These are phyloP conservation scores for Spizellomyces sp. DNA, from an alignment of 192 early-diverging fungal species.

Conservation along the genomic window DNA sequence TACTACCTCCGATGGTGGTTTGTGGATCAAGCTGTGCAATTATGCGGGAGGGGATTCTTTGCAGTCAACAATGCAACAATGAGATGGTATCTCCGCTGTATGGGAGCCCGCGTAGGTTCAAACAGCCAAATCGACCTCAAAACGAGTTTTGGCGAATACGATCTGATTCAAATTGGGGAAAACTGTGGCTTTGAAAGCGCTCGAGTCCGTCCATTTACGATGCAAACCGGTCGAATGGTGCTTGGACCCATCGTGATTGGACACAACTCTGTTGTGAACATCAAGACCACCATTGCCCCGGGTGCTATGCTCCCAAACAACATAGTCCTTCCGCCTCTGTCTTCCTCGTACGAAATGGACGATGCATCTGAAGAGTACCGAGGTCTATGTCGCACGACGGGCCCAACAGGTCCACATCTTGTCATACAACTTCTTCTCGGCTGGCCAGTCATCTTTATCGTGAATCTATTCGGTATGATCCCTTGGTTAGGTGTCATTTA, in stretches of 20 bases:
- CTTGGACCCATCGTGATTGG: conserved; percentile 45
- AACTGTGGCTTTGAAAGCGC: conserved; percentile 36
- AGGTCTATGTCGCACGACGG: no score
- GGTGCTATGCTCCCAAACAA: conserved; percentile 40
- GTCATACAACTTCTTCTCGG: no score
- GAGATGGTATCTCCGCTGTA: no score
- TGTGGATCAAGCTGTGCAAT: no score
- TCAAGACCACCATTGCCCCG: conserved; percentile 37
- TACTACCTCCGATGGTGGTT: no score
- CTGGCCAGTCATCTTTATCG: no score
- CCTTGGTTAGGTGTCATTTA: no score
- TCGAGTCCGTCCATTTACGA: conserved; percentile 37
- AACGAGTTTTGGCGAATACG: conserved; percentile 45
- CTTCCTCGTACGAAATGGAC: conserved; percentile 38
- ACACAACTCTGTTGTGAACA: conserved; percentile 32
- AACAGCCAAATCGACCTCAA: conserved; percentile 31
- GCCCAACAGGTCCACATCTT: no score
- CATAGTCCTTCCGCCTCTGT: conserved; percentile 40
- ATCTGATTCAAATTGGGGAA: conserved; percentile 46
- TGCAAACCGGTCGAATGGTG: conserved; percentile 41
- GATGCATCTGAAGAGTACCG: conserved; percentile 34
- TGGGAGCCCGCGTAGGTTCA: no score
- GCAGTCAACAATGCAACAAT: no score
- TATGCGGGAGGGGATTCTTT: no score
- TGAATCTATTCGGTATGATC: no score